Conservation (phyloP, 768 basidiomycete genomes). For the Serendipita vermifera region DNA sequence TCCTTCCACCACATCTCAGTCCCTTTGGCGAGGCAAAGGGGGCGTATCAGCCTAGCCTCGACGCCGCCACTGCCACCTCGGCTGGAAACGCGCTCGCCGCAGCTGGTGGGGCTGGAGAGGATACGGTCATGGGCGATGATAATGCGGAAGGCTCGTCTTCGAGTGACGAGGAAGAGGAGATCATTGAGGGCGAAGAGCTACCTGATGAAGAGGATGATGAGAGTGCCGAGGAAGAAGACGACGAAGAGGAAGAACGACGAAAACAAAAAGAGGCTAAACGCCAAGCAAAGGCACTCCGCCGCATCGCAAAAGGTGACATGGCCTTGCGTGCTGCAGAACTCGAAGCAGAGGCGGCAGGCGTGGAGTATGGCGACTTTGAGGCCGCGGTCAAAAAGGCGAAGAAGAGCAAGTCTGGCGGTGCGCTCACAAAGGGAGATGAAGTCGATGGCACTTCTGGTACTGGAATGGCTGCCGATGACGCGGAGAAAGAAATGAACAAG, state of each 20-base stretch:
- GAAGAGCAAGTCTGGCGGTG: conserved; percentile 11
- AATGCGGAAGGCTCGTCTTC: conserved; percentile 25
- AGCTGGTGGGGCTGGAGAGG: conserved; percentile 22
- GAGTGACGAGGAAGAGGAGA: conserved; percentile 21
- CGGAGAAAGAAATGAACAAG: conserved; percentile 83
- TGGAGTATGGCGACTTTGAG: conserved; percentile 69
- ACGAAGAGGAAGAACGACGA: conserved; percentile 22
- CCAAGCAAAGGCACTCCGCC: conserved; percentile 16
- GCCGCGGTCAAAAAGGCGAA: conserved; percentile 50
- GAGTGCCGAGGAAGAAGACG: conserved; percentile 18
- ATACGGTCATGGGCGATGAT: conserved; percentile 22
- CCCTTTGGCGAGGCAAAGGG: conserved; percentile 79
- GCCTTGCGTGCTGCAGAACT: conserved; percentile 77
- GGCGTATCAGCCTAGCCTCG: conserved; percentile 49
- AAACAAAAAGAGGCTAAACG: conserved; percentile 21
- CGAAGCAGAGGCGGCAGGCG: conserved; percentile 77
- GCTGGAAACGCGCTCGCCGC: conserved; percentile 28
- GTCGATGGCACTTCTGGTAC: conserved; percentile 9
- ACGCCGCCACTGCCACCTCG: conserved; percentile 14
- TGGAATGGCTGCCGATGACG: conserved; percentile 9
- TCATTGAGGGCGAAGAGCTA: conserved; percentile 24
- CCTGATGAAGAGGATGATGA: conserved; percentile 24
- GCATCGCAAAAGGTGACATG: conserved; percentile 32
- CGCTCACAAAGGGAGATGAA: conserved; percentile 27
- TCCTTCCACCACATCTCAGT: conserved; percentile 87